phyloP scores from a whole-genome alignment of 108 stramenopile genomes.

The Skeletonema menzelii region DNA sequence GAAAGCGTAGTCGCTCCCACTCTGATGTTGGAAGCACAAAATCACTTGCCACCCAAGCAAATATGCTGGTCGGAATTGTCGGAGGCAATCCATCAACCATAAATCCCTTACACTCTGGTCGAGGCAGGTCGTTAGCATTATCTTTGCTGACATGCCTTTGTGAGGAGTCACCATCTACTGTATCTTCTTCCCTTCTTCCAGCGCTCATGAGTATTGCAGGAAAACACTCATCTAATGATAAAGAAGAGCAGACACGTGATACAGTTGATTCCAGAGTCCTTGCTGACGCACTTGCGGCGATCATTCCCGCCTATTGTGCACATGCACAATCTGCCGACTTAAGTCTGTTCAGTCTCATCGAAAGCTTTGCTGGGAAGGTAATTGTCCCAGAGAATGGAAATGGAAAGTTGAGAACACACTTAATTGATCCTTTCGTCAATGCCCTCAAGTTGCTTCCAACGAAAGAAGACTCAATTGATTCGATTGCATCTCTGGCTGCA shows the following conservation, averaged over 20 bases:
- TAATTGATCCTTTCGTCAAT: constrained; percentile 46
- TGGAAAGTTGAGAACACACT: constrained; percentile 17
- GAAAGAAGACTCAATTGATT: constrained; percentile 43
- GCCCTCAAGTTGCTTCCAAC: constrained; percentile 39
- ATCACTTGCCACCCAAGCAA: constrained; percentile 31
- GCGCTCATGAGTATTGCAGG: constrained; percentile 48
- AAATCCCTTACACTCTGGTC: constrained; percentile 31
- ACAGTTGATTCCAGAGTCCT: constrained; percentile 20
- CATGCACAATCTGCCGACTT: constrained; percentile 51
- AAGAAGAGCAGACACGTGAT: constrained; percentile 1
- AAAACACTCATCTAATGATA: constrained; percentile 24
- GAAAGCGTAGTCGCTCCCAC: constrained; percentile 36
- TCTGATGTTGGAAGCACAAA: constrained; percentile 33
- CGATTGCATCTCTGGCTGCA: constrained; percentile 51
- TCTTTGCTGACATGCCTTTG: constrained; percentile 59
- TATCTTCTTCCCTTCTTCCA: constrained; percentile 62
- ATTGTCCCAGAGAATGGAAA: constrained; percentile 12
- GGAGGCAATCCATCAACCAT: constrained; percentile 27
- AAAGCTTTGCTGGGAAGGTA: constrained; percentile 46
- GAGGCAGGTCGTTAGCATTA: constrained; percentile 41
- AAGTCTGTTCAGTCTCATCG: constrained; percentile 48
- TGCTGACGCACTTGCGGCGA: constrained; percentile 43
- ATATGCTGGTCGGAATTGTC: constrained; percentile 39
- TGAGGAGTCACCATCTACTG: constrained; percentile 53
- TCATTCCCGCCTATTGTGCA: constrained; percentile 61